These are phyloP conservation scores for Nicotiana tomentosiformis DNA, from an alignment of 257 asterid species.

Conservation along the genomic window DNA sequence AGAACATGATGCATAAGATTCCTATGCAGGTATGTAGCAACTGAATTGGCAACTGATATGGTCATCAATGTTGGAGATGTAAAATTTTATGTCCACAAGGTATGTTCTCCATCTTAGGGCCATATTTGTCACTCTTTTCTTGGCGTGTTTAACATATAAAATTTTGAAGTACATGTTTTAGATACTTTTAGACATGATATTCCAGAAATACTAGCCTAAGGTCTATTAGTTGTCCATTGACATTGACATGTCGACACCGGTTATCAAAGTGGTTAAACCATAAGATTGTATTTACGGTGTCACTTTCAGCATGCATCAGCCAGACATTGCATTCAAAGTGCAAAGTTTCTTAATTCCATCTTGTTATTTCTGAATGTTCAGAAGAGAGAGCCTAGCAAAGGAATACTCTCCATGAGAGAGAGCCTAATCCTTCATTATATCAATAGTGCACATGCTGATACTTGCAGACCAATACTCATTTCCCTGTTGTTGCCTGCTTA, in stretches of 20 bases:
- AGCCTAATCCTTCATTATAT: not conserved
- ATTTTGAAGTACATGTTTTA: not conserved
- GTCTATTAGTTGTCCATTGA: not conserved
- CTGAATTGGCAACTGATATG: constrained; percentile 40
- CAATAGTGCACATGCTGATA: not conserved
- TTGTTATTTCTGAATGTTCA: not conserved
- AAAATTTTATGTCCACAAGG: constrained; percentile 51
- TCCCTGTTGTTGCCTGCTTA: not conserved
- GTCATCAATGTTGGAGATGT: constrained; percentile 38
- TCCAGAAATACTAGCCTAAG: not conserved
- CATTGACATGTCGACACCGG: not conserved
- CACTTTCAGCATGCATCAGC: not conserved
- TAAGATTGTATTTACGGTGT: not conserved
- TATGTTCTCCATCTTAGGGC: constrained; percentile 3
- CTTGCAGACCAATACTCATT: not conserved
- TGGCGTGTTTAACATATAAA: not conserved
- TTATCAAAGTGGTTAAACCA: not conserved
- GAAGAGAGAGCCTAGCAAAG: not conserved
- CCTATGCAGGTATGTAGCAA: constrained; percentile 42
- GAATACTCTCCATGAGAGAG: not conserved
- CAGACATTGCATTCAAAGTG: not conserved
- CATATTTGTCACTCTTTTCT: not conserved
- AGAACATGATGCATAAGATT: not conserved
- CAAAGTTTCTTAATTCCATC: not conserved
- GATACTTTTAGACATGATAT: not conserved